Base-by-base conservation (phyloP, 164 flowering plant species). In the Dillenia suffruticosa region DNA sequence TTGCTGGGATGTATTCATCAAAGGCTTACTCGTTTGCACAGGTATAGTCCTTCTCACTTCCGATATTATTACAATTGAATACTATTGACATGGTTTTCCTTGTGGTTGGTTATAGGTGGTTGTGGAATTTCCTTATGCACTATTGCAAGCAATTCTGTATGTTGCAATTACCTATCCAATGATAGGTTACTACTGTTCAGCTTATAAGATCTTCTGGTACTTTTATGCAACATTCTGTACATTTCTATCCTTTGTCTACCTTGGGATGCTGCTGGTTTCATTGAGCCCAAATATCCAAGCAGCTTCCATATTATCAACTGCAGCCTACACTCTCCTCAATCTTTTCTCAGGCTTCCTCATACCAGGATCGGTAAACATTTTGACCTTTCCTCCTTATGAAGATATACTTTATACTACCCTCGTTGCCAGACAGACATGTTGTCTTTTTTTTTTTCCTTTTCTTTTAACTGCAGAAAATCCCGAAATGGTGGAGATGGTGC, bases 1-100 rank as follows among this genome's bases (percentile, higher is more conserved):
- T 77, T 66, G 77, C 82, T 11, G 84, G 85, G 46, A 79, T 81
- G 79, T 83, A 83, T 66, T 75, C 85, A 12, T 70, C 84, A 14
- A 56, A 51, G 68, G 78, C 84, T 14, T 81, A 79, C 65, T 69
- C 84, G n/a, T 58, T 79, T 71, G 81, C 83, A 22, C 82, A 79
- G 80, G 83, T 83, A 9, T 26, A 19, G 22, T 19, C 22, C 22
- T 19, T 1, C 22, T 46, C 43, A 13, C 24, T 56, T 17, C 14
- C 51, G 46, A 51, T 44, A 24, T 32, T 32, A 16, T 26, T 15
- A 48, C 47, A 0, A 22, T 17, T 46, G 5, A 43, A 10, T 13
- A 12, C n/a, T 17, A 6, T 14, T 22, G 26, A 32, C 26, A 10
- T 32, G 3, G 2, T 43, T 0, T 43, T 22, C 12, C 14, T 0